phyloP scores from a whole-genome alignment of 805 yeast species.

The Cyberlindnera euphorbiae region DNA sequence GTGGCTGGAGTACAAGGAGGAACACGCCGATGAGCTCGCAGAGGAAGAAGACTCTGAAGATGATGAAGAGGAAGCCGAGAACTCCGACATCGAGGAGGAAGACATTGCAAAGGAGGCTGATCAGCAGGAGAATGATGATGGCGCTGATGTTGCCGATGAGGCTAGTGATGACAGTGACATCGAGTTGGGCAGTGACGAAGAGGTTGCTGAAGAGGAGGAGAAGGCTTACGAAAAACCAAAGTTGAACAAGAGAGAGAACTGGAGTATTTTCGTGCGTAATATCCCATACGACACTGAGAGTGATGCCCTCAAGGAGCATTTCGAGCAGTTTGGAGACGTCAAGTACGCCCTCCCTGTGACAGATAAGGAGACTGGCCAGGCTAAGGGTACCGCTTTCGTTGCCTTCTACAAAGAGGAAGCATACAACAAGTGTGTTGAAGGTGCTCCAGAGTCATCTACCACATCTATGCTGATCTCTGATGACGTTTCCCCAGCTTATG shows the following conservation, averaged over 20 bases:
- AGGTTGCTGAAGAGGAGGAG: slow-evolving; percentile 26
- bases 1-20: slow-evolving; percentile 62
- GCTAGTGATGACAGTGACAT: slow-evolving; percentile 24
- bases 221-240: slow-evolving; percentile 32
- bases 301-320: slow-evolving; percentile 74
- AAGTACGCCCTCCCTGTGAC: slow-evolving; percentile 91
- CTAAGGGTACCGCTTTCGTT: slow-evolving; percentile 93
- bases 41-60: slow-evolving; percentile 30
- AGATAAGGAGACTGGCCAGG: slow-evolving; percentile 79
- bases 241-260: slow-evolving; percentile 61
- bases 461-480: slow-evolving; percentile 78
- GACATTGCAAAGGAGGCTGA: slow-evolving; percentile 15
- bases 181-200: slow-evolving; percentile 32
- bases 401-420: slow-evolving; percentile 66
- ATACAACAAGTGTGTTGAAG: slow-evolving; percentile 60
- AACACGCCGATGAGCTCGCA: slow-evolving; percentile 36
- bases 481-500: slow-evolving; percentile 85
- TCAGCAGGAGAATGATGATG: slow-evolving; percentile 25
- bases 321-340: slow-evolving; percentile 76
- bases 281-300: slow-evolving; percentile 91
- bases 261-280: slow-evolving; percentile 81
- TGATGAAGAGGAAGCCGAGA: slow-evolving; percentile 27
- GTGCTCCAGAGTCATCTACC: slow-evolving; percentile 71
- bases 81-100: slow-evolving; percentile 20
- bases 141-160: slow-evolving; percentile 26